Base-by-base conservation (phyloP, 805 yeast genomes). In the Candida gorgasii region DNA sequence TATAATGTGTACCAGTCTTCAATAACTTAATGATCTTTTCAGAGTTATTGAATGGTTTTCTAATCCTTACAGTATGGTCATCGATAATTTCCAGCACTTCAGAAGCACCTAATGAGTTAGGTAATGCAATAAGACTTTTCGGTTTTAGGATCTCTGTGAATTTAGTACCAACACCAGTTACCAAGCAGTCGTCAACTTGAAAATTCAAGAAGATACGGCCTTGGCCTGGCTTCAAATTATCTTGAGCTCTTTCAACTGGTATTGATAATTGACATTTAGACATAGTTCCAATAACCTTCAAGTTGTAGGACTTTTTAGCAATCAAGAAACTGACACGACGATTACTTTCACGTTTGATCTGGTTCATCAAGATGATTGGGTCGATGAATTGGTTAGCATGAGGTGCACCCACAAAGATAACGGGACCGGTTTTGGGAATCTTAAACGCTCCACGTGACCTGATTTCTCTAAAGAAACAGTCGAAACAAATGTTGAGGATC, bases 321-420 rank as follows among this genome's bases (percentile, higher is more conserved):
- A 89, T 86, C 48, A 92, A 69, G 58, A 90, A 89, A 15, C 89
- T 79, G 12, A 87, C 77, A 31, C 92, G 69, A 47, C 96, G 73
- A 6, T 80, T 76, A 1, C 85, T 75, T 44, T 79, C 80, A 39
- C 71, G 69, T 52, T 82, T 78, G 18, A 87, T 92, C 58, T 86
- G 92, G 36, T 86, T 83, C 86, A 88, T 83, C 36, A 93, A 70
- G 39, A 93, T 76, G 37, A 90, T 79, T 1, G 93, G 92, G 41
- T 79, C 79, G 24, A 90, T 89, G 58, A 90, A 90, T 65, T 88
- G 96, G 58, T 88, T 88, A n/a, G 96, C 95, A 67, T 92, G 99
- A 1, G 98, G 98, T 2, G 97, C 99, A 8, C 93, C 95, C 26
- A 93, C 98, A 48, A 93, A 84, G 42, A 92, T 84, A 7, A 89